Evolutionary conservation across 2,329 filamentous ascomycete genomes (phyloP), one percentile per base, ranked within the genome.

Genomic region (Gyromitra esculenta): DNA sequence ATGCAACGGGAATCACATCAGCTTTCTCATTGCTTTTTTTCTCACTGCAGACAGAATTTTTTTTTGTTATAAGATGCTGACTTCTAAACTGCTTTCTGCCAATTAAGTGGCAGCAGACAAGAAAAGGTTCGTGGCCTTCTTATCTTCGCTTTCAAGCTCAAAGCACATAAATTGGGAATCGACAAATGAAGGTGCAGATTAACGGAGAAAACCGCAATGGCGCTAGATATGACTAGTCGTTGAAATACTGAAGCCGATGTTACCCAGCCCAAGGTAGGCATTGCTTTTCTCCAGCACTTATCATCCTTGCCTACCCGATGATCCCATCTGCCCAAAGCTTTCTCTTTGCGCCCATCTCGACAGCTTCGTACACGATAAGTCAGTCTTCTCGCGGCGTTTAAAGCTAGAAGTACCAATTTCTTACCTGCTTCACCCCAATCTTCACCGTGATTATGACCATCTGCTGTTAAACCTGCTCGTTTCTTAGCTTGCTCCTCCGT

Each of bases 321-420:
- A 85, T 87, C 57, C 94, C 94, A 78, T 91, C 88, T 1, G 89
- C 88, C 95, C 94, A 98, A 65, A 90, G 91, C 84, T 87, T 91
- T 83, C 92, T 89, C 90, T 97, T 98, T 18, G 92, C 88, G 5
- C 92, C 94, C 86, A 99, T 88, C 87, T 99, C 96, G 43, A 99
- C 96, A 5, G 96, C 96, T 80, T 13, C 35, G 31, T 13, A 39
- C n/a, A 25, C 15, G 48, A 52, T 63, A 18, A 54, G 21, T 64
- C 31, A 77, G 52, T 35, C 31, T 21, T 25, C 31, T 57, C 72
- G 11, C 21, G 21, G 18, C 39, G 5, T 15, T 45, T 64, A 43
- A 45, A 68, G 15, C 31, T 25, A 13, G 43, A 41, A 59, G 21
- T 54, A 9, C 48, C 9, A 35, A 13, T 41, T 45, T 43, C 75